phyloP scores from a whole-genome alignment of 257 asterid species.

The Solanum appendiculatum region DNA sequence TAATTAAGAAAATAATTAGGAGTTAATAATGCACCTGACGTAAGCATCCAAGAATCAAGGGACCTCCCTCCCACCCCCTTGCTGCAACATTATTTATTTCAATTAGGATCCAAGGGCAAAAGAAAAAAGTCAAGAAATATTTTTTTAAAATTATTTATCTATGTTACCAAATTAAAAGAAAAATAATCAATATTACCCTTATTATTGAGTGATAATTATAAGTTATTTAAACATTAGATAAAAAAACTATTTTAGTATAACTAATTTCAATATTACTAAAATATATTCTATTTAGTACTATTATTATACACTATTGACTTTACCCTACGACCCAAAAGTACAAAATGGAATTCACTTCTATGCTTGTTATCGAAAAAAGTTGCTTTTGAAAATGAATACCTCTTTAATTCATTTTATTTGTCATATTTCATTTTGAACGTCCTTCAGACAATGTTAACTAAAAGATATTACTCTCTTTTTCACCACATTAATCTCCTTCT shows the following conservation, averaged over 20 bases:
- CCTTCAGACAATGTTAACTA: too few relatives aligned
- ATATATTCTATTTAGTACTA: background rate
- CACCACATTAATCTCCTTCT: background rate
- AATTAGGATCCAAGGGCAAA: background rate
- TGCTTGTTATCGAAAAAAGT: too few relatives aligned
- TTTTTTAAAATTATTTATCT: too few relatives aligned
- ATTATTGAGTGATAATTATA: too few relatives aligned
- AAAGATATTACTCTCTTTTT: background rate
- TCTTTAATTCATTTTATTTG: background rate
- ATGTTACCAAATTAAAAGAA: background rate
- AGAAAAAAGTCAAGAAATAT: background rate
- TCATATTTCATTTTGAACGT: background rate
- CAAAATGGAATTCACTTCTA: too few relatives aligned
- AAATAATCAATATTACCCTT: too few relatives aligned
- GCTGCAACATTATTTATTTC: background rate
- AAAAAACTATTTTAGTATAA: too few relatives aligned
- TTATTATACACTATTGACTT: too few relatives aligned
- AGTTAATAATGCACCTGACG: background rate
- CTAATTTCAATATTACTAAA: too few relatives aligned
- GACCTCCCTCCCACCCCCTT: background rate
- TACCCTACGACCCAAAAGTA: too few relatives aligned
- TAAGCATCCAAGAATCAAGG: background rate
- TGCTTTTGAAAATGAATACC: too few relatives aligned
- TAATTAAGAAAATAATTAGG: background rate
- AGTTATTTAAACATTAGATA: background rate